Percentiles rank a stretch among this genome's conserved stretches.
Evolutionary conservation across 1,284 basidiomycete genomes (phyloP).

Genomic region (Thecaphora frezii): DNA sequence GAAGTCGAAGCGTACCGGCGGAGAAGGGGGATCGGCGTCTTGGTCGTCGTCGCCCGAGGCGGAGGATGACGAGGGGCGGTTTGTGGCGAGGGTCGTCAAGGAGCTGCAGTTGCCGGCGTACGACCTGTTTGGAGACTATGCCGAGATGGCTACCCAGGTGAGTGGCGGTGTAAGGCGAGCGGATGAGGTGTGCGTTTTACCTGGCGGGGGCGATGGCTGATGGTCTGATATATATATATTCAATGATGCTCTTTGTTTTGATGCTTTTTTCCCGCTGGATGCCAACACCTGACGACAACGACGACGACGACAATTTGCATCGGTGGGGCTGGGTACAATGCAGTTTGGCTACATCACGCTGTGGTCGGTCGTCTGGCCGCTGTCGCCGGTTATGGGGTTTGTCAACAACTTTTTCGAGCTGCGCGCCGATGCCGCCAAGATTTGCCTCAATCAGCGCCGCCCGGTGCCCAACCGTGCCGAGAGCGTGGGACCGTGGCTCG

Average conservation of each 20-base stretch:
- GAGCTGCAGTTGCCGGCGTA: slow-evolving; percentile 83
- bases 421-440: slow-evolving; percentile 91
- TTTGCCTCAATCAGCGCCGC: slow-evolving; percentile 79
- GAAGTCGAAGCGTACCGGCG: neutral
- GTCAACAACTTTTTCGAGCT: slow-evolving; percentile 87
- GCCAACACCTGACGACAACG: too few species aligned
- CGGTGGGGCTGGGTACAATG: neutral
- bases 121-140: slow-evolving; percentile 70
- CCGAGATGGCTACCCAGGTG: slow-evolving; percentile 81
- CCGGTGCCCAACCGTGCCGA: slow-evolving; percentile 84
- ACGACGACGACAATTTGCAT: too few species aligned
- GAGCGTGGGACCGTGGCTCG: slow-evolving; percentile 91
- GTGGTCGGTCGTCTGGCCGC: slow-evolving; percentile 92
- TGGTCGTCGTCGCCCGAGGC: slow-evolving; percentile 14
- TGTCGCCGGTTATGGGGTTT: slow-evolving; percentile 66
- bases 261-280: too few species aligned
- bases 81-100: slow-evolving; percentile 73
- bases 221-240: too few species aligned
- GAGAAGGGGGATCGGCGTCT: neutral
- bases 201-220: too few species aligned
- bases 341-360: slow-evolving; percentile 76
- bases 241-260: neutral
- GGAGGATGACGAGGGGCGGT: slow-evolving; percentile 62
- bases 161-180: neutral
- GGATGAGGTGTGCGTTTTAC: too few species aligned